Conservation (phyloP, 495 filamentous ascomycete genomes). For the Echria macrotheca region DNA sequence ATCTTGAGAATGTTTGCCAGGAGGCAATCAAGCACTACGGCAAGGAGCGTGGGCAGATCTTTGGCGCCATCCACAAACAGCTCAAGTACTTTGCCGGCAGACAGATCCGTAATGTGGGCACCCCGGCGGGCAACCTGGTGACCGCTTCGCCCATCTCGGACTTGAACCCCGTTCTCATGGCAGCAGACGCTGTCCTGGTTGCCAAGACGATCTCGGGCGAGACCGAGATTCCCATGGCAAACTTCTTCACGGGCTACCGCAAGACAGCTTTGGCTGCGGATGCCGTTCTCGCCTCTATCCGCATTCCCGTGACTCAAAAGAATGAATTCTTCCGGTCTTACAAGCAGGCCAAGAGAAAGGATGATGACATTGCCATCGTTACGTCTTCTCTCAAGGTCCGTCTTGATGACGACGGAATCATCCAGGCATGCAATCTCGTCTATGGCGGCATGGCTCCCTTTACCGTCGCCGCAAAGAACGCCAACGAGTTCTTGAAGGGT, state of each 20-base stretch:
- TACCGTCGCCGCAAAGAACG: conserved; percentile 75
- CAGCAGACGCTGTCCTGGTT: conserved; percentile 72
- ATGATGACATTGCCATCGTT: conserved; percentile 96
- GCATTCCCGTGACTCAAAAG: conserved; percentile 71
- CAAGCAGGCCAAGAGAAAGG: conserved; percentile 93
- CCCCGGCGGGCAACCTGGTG: conserved; percentile 89
- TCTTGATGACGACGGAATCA: conserved; percentile 57
- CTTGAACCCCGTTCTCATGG: conserved; percentile 90
- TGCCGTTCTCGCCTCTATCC: conserved; percentile 77
- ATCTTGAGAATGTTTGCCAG: conserved; percentile 66
- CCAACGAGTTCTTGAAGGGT: conserved; percentile 63
- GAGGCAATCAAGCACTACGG: conserved; percentile 82
- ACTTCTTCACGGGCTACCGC: conserved; percentile 91
- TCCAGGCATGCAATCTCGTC: conserved; percentile 67
- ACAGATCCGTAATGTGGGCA: conserved; percentile 95
- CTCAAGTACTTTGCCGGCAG: conserved; percentile 89
- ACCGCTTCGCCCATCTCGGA: conserved; percentile 96
- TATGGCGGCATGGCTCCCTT: conserved; percentile 89
- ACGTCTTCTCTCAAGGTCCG: conserved; percentile 73
- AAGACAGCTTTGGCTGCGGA: conserved; percentile 75
- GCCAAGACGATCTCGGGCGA: conserved; percentile 68
- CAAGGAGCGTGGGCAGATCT: conserved; percentile 60
- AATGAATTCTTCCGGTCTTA: conserved; percentile 73
- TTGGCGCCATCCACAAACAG: conserved; percentile 70
- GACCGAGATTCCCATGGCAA: conserved; percentile 78